A percentile compares a stretch with the other conserved stretches of the same genome.
phyloP scores from a whole-genome alignment of 2,329 filamentous ascomycete species.

The Paraphoma sp. region DNA sequence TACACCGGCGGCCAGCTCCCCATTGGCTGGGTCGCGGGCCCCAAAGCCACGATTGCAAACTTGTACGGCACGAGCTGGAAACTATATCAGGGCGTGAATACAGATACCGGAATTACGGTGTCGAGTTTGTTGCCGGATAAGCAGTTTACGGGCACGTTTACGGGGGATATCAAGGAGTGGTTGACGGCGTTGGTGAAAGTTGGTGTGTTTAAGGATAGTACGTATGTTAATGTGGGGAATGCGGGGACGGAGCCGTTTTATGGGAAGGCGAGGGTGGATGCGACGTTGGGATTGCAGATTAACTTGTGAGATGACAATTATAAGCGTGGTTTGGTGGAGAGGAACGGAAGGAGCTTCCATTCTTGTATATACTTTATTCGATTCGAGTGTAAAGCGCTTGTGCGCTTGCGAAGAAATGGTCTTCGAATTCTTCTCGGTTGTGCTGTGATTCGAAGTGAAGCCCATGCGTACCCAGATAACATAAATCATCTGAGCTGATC shows the following conservation, averaged over 20 bases:
- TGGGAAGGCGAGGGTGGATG: conserved; percentile 25
- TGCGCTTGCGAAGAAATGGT: too few relatives aligned
- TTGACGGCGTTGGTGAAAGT: conserved; percentile 47
- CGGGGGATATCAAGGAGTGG: conserved; percentile 53
- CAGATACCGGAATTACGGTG: conserved; percentile 53
- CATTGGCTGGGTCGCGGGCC: conserved; percentile 48
- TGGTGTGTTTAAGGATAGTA: conserved; percentile 45
- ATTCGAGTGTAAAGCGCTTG: too few relatives aligned
- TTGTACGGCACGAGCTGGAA: conserved; percentile 50
- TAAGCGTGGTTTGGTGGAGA: too few relatives aligned
- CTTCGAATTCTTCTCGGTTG: too few relatives aligned
- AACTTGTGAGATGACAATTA: conserved; percentile 9
- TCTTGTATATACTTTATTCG: too few relatives aligned
- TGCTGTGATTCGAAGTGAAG: too few relatives aligned
- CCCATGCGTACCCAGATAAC: too few relatives aligned
- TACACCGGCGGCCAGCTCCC: conserved; percentile 55
- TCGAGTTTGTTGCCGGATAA: conserved; percentile 47
- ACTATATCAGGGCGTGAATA: conserved; percentile 52
- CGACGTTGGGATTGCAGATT: conserved; percentile 28
- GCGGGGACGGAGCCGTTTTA: conserved; percentile 40
- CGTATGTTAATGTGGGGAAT: conserved; percentile 55
- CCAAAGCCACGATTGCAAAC: conserved; percentile 22
- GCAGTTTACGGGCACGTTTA: conserved; percentile 49
- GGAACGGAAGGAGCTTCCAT: too few relatives aligned
- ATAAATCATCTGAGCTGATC: too few relatives aligned